Percentiles rank a stretch among this genome's conserved stretches.
Evolutionary conservation across 441 rosid species (phyloP).

Genomic region (Kokia cookei): DNA sequence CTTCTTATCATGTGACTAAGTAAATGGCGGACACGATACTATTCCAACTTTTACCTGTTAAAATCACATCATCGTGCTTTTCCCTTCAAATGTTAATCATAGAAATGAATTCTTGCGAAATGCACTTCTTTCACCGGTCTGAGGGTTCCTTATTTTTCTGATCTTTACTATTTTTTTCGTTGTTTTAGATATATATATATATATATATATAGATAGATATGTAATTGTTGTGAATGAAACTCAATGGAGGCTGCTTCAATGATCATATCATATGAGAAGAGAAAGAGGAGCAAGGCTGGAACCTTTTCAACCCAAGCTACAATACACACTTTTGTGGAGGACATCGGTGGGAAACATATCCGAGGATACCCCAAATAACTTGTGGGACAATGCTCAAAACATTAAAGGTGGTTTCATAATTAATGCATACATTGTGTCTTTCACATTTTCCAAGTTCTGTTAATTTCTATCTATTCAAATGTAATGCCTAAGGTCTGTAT

Average conservation of each 20-base stretch:
- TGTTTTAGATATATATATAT: no score
- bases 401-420: neutral
- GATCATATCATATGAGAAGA: no score
- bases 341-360: no score
- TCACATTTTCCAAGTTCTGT: neutral
- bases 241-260: no score
- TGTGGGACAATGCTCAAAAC: neutral
- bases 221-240: no score
- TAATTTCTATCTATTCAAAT: neutral
- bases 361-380: no score
- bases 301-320: no score
- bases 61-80: constrained; percentile 9
- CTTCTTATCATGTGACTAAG: constrained; percentile 8
- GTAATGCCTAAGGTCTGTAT: neutral
- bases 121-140: neutral
- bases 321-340: no score
- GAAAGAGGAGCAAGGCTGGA: no score
- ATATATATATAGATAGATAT: neutral
- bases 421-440: no score
- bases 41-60: constrained; percentile 13
- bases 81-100: constrained; percentile 7
- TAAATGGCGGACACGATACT: constrained; percentile 6
- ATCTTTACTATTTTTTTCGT: neutral
- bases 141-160: neutral
- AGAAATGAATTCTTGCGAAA: neutral